Conservation (phyloP, 371 early-diverging fungal genomes). For the Pancytospora philotis region DNA sequence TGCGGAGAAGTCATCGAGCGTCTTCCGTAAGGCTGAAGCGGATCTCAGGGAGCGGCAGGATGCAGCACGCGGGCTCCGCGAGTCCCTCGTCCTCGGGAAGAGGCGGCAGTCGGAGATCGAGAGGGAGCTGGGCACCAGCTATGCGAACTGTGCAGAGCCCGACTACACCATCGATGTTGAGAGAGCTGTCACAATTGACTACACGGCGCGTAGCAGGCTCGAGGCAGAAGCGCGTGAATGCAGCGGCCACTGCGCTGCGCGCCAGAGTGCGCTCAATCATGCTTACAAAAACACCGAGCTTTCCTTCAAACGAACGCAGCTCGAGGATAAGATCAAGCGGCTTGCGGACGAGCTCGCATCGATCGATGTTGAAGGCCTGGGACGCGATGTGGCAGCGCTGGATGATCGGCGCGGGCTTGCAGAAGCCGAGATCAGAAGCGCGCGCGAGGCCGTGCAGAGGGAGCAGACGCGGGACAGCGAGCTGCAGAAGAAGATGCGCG, state of each 20-base stretch:
- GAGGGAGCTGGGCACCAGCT: not conserved
- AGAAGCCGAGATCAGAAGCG: not conserved
- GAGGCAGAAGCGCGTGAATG: not conserved
- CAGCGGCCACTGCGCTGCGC: not conserved
- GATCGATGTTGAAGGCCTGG: too few relatives aligned
- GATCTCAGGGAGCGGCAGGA: not conserved
- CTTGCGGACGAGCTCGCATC: not conserved
- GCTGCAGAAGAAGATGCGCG: not conserved
- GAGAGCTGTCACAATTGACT: not conserved
- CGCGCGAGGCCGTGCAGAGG: not conserved
- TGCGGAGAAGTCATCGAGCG: not conserved
- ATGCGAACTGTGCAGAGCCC: too few relatives aligned
- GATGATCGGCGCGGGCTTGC: not conserved
- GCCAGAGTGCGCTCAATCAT: not conserved
- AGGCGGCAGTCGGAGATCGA: not conserved
- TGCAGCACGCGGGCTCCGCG: not conserved
- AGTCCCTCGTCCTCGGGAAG: not conserved
- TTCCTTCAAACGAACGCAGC: not conserved
- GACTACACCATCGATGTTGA: not conserved
- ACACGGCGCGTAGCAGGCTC: not conserved
- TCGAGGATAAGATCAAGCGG: not conserved
- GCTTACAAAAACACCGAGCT: not conserved
- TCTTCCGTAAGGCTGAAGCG: conserved; percentile 13
- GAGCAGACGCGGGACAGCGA: not conserved
- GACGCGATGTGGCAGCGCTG: not conserved